Percentiles rank a stretch among this genome's conserved stretches.
Evolutionary conservation across 371 early-diverging fungal genomes (phyloP).

Genomic region (Mortierella sp.): DNA sequence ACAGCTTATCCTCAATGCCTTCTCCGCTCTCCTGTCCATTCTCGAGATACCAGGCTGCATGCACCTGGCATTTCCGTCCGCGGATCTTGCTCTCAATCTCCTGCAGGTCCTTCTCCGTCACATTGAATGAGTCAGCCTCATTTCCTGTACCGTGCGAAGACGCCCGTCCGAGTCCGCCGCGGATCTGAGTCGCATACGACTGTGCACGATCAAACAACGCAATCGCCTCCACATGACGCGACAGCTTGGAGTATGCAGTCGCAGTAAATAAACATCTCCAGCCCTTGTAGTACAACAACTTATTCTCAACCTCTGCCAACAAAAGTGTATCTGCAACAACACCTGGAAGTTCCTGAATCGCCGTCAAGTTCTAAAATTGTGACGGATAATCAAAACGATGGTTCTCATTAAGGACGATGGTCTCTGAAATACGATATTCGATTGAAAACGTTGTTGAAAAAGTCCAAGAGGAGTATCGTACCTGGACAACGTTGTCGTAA

Average conservation of each 20-base stretch:
- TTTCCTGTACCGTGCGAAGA: slow-evolving; percentile 10
- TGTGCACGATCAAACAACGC: slow-evolving; percentile 76
- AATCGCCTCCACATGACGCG: slow-evolving; percentile 68
- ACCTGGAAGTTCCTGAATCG: slow-evolving; percentile 67
- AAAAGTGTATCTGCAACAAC: slow-evolving; percentile 65
- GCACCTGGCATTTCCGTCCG: slow-evolving; percentile 67
- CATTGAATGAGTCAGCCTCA: slow-evolving; percentile 59
- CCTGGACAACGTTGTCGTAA: slow-evolving; percentile 77
- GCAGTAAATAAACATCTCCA: slow-evolving; percentile 70
- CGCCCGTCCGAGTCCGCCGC: slow-evolving; percentile 47
- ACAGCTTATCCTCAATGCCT: slow-evolving; percentile 59
- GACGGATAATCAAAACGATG: background rate
- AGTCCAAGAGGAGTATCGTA: slow-evolving; percentile 46
- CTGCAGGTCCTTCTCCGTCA: slow-evolving; percentile 60
- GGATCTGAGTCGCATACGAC: slow-evolving; percentile 65
- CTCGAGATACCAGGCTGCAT: slow-evolving; percentile 70
- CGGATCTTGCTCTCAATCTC: slow-evolving; percentile 66
- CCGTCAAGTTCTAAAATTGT: slow-evolving; percentile 60
- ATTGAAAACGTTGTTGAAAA: no score
- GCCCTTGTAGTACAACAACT: slow-evolving; percentile 66
- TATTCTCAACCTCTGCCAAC: slow-evolving; percentile 65
- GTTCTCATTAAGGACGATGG: background rate
- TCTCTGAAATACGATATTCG: no score
- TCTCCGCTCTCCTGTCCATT: slow-evolving; percentile 57
- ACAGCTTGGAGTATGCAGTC: slow-evolving; percentile 61